Percentiles rank a stretch among this genome's conserved stretches.
Conservation (phyloP, 768 basidiomycete genomes). For the Tulasnella sp. region DNA sequence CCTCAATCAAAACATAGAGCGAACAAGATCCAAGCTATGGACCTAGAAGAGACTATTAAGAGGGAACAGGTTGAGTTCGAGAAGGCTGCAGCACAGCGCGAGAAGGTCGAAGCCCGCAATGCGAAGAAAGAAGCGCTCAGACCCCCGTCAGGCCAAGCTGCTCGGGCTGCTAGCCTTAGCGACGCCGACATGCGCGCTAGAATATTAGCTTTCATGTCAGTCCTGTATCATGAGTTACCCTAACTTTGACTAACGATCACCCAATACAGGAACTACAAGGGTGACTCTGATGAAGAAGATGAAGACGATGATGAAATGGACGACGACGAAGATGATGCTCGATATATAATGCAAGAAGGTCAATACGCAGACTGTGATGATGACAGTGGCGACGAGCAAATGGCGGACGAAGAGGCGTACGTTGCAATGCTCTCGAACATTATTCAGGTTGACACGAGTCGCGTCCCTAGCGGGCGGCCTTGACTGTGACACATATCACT, state of each 20-base stretch:
- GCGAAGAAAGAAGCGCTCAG: slow-evolving; percentile 12
- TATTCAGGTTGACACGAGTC: slow-evolving; percentile 18
- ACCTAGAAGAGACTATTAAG: slow-evolving; percentile 12
- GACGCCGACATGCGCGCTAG: slow-evolving; percentile 15
- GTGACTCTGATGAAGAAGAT: slow-evolving; percentile 24
- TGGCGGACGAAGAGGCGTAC: slow-evolving; percentile 15
- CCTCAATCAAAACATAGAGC: slow-evolving; percentile 7
- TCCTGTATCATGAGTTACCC: not conserved
- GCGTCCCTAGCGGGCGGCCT: not conserved
- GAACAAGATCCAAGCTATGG: slow-evolving; percentile 16
- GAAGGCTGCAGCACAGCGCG: slow-evolving; percentile 9
- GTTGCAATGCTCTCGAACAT: slow-evolving; percentile 11
- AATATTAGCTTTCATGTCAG: slow-evolving; percentile 27
- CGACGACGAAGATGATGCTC: slow-evolving; percentile 17
- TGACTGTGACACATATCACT: not conserved
- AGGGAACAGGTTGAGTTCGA: slow-evolving; percentile 15
- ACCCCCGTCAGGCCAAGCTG: slow-evolving; percentile 7
- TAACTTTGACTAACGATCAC: not conserved
- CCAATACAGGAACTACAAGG: slow-evolving; percentile 20
- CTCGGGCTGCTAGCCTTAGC: not conserved
- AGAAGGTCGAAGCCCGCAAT: not conserved
- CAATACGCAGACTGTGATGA: slow-evolving; percentile 14
- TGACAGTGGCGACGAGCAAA: slow-evolving; percentile 12
- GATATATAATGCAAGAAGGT: slow-evolving; percentile 1
- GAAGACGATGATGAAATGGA: slow-evolving; percentile 17